Base-by-base conservation (phyloP, 73 alveolate genomes). In the Paramecium tetraurelia region DNA sequence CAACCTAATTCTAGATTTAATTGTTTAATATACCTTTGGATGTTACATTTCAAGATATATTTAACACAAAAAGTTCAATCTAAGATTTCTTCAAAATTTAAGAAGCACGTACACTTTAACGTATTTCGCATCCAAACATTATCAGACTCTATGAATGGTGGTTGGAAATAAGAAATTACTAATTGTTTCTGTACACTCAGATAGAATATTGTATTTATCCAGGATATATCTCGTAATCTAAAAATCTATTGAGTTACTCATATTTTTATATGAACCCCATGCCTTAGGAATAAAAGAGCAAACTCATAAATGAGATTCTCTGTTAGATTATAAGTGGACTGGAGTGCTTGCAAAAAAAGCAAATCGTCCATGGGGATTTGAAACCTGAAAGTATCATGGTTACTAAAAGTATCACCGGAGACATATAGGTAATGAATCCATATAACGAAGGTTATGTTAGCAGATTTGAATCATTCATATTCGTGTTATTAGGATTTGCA, bases 111-210 rank as follows among this genome's bases (percentile, higher is more conserved):
- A 38, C 24, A 10, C 35, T 75, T 29, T 21, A 41, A 35, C 58
- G 53, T 4, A 11, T 36, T 21, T 29, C 87, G 5, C 87, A 75
- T 41, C 87, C 87, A 29, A 75, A 36, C 27, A 75, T 75, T 36
- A 29, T 38, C 12, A 75, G 87, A 75, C 57, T 75, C n/a, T 75
- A 75, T 75, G 87, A 75, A 29, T 75, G 87, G 87, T 75, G 87
- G 87, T 33, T 75, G n/a, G 87, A 75, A 41, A 29, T 29, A 75
- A 75, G 18, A 29, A 38, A 75, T 20, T 75, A 31, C 27, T 63
- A 63, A 33, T 12, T 33, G 31, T 63, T 63, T 63, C 50, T 75
- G 0, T 75, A n/a, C 38, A 75, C 46, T 16, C 10, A 75, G 46
- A 21, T 16, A 29, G 87, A 75, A 75, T 75, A 75, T 36, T 75